Conservation (phyloP, 2,329 filamentous ascomycete species). For the Laburnicola sp. region DNA sequence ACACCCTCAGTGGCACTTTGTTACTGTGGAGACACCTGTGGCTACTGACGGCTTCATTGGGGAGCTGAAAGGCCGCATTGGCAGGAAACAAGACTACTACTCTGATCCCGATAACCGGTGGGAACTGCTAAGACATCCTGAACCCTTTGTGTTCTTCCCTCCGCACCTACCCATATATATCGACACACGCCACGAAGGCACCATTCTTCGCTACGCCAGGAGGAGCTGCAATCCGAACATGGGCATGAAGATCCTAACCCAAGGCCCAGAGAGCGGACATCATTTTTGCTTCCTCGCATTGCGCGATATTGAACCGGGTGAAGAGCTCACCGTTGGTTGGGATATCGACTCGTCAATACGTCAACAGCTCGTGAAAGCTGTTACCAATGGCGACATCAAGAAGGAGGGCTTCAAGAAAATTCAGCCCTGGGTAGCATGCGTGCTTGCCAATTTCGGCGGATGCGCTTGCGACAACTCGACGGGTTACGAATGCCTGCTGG, state of each 20-base stretch:
- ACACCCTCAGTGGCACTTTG: constrained; percentile 70
- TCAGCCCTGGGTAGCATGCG: constrained; percentile 68
- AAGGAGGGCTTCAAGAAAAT: constrained; percentile 61
- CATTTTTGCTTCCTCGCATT: constrained; percentile 93
- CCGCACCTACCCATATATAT: constrained; percentile 88
- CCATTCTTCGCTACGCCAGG: constrained; percentile 82
- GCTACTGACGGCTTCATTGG: constrained; percentile 60
- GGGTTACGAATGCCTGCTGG: constrained; percentile 42
- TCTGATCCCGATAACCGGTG: constrained; percentile 52
- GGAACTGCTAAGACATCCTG: constrained; percentile 53
- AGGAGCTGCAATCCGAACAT: constrained; percentile 91
- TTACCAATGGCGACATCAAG: constrained; percentile 63
- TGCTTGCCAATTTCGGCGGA: constrained; percentile 76
- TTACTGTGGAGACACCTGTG: constrained; percentile 60
- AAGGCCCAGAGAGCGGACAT: constrained; percentile 66
- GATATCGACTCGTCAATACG: constrained; percentile 54
- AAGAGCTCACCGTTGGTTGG: constrained; percentile 70
- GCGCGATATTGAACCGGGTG: constrained; percentile 69
- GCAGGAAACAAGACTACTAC: constrained; percentile 53
- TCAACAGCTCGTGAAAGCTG: constrained; percentile 63
- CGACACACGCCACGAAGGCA: constrained; percentile 86
- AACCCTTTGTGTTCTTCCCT: constrained; percentile 67
- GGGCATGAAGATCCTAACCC: constrained; percentile 82
- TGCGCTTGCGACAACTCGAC: constrained; percentile 67
- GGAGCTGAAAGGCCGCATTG: constrained; percentile 68